Evolutionary conservation across 352 stramenopile genomes (phyloP).

Genomic region (Phytophthora idaei): DNA sequence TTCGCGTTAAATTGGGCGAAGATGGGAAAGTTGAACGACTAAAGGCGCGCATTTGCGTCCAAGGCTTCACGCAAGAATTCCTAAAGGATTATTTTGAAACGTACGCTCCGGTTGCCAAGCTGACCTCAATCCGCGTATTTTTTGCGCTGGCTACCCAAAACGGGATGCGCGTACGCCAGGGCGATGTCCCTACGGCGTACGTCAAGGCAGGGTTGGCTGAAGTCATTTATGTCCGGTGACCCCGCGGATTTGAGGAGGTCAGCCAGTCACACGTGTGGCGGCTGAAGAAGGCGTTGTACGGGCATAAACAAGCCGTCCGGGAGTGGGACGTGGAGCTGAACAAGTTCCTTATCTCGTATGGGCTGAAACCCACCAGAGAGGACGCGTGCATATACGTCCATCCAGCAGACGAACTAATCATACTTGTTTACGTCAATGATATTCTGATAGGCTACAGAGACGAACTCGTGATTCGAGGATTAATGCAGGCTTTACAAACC

Average conservation of each 20-base stretch:
- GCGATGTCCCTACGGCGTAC: slow-evolving; percentile 5
- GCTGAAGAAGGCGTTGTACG: slow-evolving; percentile 18
- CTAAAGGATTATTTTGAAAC: slow-evolving; percentile 6
- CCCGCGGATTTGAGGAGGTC: slow-evolving; percentile 12
- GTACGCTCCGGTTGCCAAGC: not conserved
- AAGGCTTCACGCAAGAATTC: slow-evolving; percentile 10
- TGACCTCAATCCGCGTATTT: slow-evolving; percentile 23
- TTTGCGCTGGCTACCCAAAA: slow-evolving; percentile 1
- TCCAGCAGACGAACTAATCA: not conserved
- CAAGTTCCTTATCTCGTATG: not conserved
- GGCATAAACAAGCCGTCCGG: slow-evolving; percentile 6
- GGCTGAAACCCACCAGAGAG: not conserved
- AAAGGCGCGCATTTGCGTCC: slow-evolving; percentile 23
- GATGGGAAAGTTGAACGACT: slow-evolving; percentile 12
- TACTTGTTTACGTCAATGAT: slow-evolving; percentile 14
- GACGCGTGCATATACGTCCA: slow-evolving; percentile 11
- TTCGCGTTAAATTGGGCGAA: slow-evolving; percentile 5
- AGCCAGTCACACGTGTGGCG: slow-evolving; percentile 11
- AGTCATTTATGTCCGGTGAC: slow-evolving; percentile 9
- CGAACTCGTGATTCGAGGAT: not conserved
- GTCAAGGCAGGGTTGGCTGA: slow-evolving; percentile 13
- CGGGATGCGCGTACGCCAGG: slow-evolving; percentile 1
- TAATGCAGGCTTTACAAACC: not conserved
- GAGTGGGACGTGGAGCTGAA: slow-evolving; percentile 17
- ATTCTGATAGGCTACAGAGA: slow-evolving; percentile 5